Percentiles rank a stretch among this genome's conserved stretches.
Conservation (phyloP, 371 early-diverging fungal genomes). For the Circinella umbellata region DNA sequence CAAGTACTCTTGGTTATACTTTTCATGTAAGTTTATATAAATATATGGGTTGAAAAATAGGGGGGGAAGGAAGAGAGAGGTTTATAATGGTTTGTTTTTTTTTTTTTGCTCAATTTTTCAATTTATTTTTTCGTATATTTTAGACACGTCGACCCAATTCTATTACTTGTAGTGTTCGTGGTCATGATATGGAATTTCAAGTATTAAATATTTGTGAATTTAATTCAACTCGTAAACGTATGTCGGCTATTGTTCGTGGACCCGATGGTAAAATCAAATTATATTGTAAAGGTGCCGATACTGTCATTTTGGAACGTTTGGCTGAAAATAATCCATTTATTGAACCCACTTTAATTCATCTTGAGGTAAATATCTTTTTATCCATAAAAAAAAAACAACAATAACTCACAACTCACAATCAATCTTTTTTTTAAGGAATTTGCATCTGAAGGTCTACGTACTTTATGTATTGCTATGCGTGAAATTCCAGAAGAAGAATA, state of each 20-base stretch:
- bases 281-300: slow-evolving; percentile 99
- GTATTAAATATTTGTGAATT: slow-evolving; percentile 96
- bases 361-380: slow-evolving; percentile 52
- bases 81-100: too few species aligned
- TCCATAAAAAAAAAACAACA: too few species aligned
- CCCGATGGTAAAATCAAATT: slow-evolving; percentile 92
- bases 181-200: slow-evolving; percentile 76
- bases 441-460: slow-evolving; percentile 92
- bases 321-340: slow-evolving; percentile 79
- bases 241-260: slow-evolving; percentile 92
- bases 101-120: neutral
- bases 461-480: slow-evolving; percentile 93
- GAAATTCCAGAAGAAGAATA: slow-evolving; percentile 92
- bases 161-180: slow-evolving; percentile 75
- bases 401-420: neutral
- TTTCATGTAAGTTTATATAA: slow-evolving; percentile 50
- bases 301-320: slow-evolving; percentile 94
- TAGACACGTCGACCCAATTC: slow-evolving; percentile 89
- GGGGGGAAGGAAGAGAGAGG: too few species aligned
- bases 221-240: slow-evolving; percentile 96
- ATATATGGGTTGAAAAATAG: too few species aligned
- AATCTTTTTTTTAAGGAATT: slow-evolving; percentile 57
- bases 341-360: slow-evolving; percentile 73
- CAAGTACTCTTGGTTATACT: slow-evolving; percentile 62
- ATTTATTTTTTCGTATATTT: slow-evolving; percentile 15